A percentile compares a stretch with the other conserved stretches of the same genome.
These are phyloP conservation scores for Fusarium siculi DNA, from an alignment of 2,329 filamentous ascomycete species.

Conservation along the genomic window DNA sequence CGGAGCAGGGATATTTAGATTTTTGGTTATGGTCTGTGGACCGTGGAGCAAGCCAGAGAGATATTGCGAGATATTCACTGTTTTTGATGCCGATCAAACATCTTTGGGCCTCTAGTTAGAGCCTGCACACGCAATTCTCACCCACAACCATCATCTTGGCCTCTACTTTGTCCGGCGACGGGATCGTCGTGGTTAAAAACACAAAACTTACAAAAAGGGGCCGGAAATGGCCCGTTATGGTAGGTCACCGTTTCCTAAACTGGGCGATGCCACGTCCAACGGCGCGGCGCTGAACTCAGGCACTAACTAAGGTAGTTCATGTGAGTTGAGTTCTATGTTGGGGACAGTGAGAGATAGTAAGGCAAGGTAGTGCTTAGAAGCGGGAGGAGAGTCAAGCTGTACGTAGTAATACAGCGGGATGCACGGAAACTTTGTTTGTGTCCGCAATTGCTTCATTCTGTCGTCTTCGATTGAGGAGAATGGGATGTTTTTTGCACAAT, in stretches of 20 bases:
- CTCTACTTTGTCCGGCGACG: background rate
- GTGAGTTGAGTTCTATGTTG: slow-evolving; percentile 6
- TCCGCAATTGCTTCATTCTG: background rate
- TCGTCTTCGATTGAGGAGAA: slow-evolving; percentile 2
- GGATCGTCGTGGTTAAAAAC: slow-evolving; percentile 16
- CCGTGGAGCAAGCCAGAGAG: slow-evolving; percentile 14
- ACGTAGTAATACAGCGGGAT: background rate
- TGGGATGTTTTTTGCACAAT: background rate
- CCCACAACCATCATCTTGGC: slow-evolving; percentile 19
- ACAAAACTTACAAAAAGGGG: slow-evolving; percentile 31
- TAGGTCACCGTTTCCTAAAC: slow-evolving; percentile 33
- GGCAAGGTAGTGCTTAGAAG: background rate
- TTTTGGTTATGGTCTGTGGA: background rate
- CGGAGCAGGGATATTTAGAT: slow-evolving; percentile 10
- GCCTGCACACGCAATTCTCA: slow-evolving; percentile 9
- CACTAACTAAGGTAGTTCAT: slow-evolving; percentile 22
- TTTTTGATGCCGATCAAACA: slow-evolving; percentile 33
- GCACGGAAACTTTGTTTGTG: background rate
- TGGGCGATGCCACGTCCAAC: slow-evolving; percentile 34
- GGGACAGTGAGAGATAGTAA: background rate
- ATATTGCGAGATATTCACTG: slow-evolving; percentile 19
- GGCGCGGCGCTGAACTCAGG: slow-evolving; percentile 21
- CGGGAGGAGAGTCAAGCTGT: background rate
- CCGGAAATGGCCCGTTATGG: slow-evolving; percentile 37
- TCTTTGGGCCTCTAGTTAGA: background rate